A percentile compares a stretch with the other conserved stretches of the same genome.
phyloP scores from a whole-genome alignment of 257 asterid genomes.

The Lantana camara region DNA sequence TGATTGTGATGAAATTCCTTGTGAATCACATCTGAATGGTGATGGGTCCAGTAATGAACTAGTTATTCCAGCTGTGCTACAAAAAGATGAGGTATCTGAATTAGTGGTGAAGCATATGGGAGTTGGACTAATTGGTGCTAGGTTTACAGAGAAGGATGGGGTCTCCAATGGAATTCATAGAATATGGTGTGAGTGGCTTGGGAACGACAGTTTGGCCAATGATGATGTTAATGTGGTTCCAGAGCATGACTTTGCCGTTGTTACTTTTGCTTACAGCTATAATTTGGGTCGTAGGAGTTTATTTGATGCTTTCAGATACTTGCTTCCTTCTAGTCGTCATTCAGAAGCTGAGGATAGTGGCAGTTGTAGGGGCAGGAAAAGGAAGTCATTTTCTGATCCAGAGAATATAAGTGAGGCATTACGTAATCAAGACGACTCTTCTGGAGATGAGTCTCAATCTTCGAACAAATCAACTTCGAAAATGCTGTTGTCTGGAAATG shows the following conservation, averaged over 20 bases:
- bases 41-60: slow-evolving; percentile 31
- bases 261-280: slow-evolving; percentile 69
- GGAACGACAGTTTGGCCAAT: slow-evolving; percentile 31
- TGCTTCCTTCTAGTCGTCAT: slow-evolving; percentile 65
- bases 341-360: slow-evolving; percentile 57
- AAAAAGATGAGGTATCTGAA: slow-evolving; percentile 60
- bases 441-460: slow-evolving; percentile 78
- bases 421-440: slow-evolving; percentile 59
- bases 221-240: slow-evolving; percentile 40
- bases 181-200: slow-evolving; percentile 97
- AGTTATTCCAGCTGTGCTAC: slow-evolving; percentile 72
- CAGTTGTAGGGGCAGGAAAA: slow-evolving; percentile 47
- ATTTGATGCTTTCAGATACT: slow-evolving; percentile 51
- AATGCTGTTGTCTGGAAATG: slow-evolving; percentile 49
- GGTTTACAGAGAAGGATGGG: slow-evolving; percentile 55
- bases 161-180: slow-evolving; percentile 46
- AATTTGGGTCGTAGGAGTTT: slow-evolving; percentile 72
- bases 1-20: slow-evolving; percentile 22
- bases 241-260: slow-evolving; percentile 81
- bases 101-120: slow-evolving; percentile 65
- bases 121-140: slow-evolving; percentile 64
- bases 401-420: slow-evolving; percentile 57
- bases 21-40: slow-evolving; percentile 32
- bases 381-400: slow-evolving; percentile 88
- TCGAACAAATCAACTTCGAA: slow-evolving; percentile 48